Percentiles rank a stretch among this genome's conserved stretches.
These are phyloP conservation scores for Ophiostoma montium DNA, from an alignment of 2,329 filamentous ascomycete species.

Conservation along the genomic window DNA sequence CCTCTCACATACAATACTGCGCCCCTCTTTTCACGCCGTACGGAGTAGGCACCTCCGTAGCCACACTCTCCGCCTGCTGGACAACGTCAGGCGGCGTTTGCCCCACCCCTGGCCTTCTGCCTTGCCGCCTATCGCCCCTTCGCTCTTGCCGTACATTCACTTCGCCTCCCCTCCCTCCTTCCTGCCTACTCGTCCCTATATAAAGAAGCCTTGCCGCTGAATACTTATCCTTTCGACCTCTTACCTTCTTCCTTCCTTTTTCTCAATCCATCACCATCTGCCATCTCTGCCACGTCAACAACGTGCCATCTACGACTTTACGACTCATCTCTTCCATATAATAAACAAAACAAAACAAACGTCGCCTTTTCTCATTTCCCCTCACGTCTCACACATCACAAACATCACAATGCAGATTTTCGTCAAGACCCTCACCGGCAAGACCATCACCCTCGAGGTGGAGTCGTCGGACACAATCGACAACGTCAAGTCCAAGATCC, in stretches of 20 bases:
- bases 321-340: slow-evolving; percentile 10
- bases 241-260: slow-evolving; percentile 4
- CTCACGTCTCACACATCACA: slow-evolving; percentile 18
- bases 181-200: slow-evolving; percentile 1
- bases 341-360: slow-evolving; percentile 1
- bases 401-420: slow-evolving; percentile 55
- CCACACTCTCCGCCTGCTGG: slow-evolving; percentile 5
- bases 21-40: slow-evolving; percentile 7
- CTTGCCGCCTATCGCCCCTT: slow-evolving; percentile 1
- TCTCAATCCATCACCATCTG: slow-evolving; percentile 14
- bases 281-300: slow-evolving; percentile 12
- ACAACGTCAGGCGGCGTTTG: slow-evolving; percentile 9
- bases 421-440: slow-evolving; percentile 56
- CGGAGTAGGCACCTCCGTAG: background rate
- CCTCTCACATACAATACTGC: background rate
- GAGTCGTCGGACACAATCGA: slow-evolving; percentile 57
- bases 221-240: slow-evolving; percentile 13
- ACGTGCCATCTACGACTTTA: background rate
- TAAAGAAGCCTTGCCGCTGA: slow-evolving; percentile 10
- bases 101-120: background rate
- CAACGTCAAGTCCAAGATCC: slow-evolving; percentile 57
- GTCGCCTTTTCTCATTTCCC: background rate
- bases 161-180: slow-evolving; percentile 4
- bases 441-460: slow-evolving; percentile 56
- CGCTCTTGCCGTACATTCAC: slow-evolving; percentile 9